Evolutionary conservation across 2,329 filamentous ascomycete species (phyloP), one percentile per base, ranked within the genome.

Genomic region (Fusarium coicis): DNA sequence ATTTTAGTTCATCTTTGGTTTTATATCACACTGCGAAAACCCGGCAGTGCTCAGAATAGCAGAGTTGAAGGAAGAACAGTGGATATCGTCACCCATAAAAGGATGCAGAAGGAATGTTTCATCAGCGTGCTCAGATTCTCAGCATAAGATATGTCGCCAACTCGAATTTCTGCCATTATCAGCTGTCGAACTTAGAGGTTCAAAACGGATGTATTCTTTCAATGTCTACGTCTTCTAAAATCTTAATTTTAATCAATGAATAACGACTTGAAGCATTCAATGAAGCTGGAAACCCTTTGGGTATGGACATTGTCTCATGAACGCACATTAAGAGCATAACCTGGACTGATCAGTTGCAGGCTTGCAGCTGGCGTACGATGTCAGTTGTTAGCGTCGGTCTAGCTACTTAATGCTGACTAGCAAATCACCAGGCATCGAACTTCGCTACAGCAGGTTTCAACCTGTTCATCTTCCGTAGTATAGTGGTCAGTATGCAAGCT

Each of bases 321-420:
- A 32, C 7, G 10, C 10, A 34, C 7, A 16, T 32, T 5, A 4
- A 12, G 8, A 5, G 21, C 9, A 19, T 10, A 9, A 10, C n/a
- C 4, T 23, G n/a, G n/a, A 19, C n/a, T 5, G 2, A 3, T 26
- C 0, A 23, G n/a, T 5, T 10, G 30, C 7, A 30, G 28, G 28
- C 28, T 30, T 34, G 19, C 2, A 1, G 8, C 15, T 34, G 4
- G n/a, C 11, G 19, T 7, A 10, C 2, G 47, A 34, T 34, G 2
- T 23, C 34, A 2, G 16, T 4, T 0, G 3, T 7, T 19, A 0
- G 6, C 0, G 0, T 0, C 0, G 0, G 0, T 0, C 0, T 4
- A 28, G 7, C 0, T 37, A 26, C 10, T n/a, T 37, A 28, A 0
- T 0, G 0, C 16, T 4, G 0, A 0, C 0, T 53, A 16, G n/a